These are phyloP conservation scores for Bryoglossum gracile DNA, from an alignment of 495 filamentous ascomycete species.

Conservation along the genomic window DNA sequence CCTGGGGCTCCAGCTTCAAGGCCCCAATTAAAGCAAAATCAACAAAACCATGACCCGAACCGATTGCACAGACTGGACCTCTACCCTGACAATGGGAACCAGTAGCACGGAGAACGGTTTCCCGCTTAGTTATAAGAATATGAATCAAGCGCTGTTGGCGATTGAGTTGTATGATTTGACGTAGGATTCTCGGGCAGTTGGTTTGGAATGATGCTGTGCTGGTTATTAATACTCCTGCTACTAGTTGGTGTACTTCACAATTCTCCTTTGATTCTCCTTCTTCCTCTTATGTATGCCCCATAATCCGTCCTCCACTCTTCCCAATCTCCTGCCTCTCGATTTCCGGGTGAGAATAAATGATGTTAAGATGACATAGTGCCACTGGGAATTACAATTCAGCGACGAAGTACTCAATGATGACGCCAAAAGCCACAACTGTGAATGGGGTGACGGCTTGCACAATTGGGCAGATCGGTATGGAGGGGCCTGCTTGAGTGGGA, in stretches of 20 bases:
- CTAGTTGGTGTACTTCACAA: neutral
- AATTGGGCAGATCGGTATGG: neutral
- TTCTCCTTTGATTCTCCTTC: neutral
- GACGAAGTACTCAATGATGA: neutral
- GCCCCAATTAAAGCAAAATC: conserved; percentile 2
- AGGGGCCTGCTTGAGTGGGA: too few species aligned
- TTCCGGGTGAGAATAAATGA: neutral
- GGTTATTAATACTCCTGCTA: neutral
- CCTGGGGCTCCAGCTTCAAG: conserved; percentile 37
- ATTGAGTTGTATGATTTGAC: neutral
- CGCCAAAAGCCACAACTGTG: neutral
- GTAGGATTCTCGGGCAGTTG: neutral
- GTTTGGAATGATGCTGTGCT: neutral
- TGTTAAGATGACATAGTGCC: neutral
- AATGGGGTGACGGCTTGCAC: neutral
- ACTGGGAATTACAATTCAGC: neutral
- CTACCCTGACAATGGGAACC: neutral
- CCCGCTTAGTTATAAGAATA: conserved; percentile 1
- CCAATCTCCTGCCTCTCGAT: too few species aligned
- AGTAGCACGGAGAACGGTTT: neutral
- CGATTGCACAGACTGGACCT: neutral
- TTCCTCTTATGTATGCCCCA: too few species aligned
- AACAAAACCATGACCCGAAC: neutral
- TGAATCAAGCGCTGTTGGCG: neutral
- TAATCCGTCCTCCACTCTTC: too few species aligned